A percentile compares a stretch with the other conserved stretches of the same genome.
These are phyloP conservation scores for Micractinium sp. DNA, from an alignment of 139 green algal species.

Conservation along the genomic window DNA sequence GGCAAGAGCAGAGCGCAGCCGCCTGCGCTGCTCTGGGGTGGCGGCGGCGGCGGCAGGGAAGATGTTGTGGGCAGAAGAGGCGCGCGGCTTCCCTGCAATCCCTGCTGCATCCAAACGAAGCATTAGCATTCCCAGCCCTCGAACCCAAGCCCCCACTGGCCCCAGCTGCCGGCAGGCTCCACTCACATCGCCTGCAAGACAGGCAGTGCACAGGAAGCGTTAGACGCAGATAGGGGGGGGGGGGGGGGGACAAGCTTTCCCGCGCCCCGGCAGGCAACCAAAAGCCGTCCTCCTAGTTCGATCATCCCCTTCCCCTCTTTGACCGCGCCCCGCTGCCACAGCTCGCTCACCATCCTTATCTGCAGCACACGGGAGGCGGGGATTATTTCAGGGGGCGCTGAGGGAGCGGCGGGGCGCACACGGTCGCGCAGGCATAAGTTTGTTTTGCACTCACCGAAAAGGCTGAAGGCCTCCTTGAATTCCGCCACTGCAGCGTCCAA, in stretches of 20 bases:
- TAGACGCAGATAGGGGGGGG: too few relatives aligned
- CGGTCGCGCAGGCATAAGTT: background rate
- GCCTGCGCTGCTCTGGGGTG: too few relatives aligned
- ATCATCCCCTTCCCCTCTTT: background rate
- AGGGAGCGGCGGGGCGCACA: background rate
- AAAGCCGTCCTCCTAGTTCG: background rate
- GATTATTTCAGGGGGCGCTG: too few relatives aligned
- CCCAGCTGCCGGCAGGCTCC: background rate
- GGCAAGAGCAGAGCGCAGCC: background rate
- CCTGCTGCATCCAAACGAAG: background rate
- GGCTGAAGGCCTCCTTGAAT: conserved; percentile 83
- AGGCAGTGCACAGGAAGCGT: background rate
- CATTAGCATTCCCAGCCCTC: background rate
- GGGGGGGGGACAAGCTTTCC: background rate
- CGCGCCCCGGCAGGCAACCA: background rate
- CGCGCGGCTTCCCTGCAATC: background rate
- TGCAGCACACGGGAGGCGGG: background rate
- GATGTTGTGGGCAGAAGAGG: background rate
- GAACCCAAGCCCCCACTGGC: background rate
- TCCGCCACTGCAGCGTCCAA: conserved; percentile 72
- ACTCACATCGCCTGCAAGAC: conserved; percentile 44
- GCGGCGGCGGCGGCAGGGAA: background rate
- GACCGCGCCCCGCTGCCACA: background rate
- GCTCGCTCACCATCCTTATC: conserved; percentile 76
- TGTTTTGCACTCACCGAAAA: conserved; percentile 54